Evolutionary conservation across 495 filamentous ascomycete species (phyloP), one percentile per base, ranked within the genome.

Genomic region (Penicillium subrubescens): DNA sequence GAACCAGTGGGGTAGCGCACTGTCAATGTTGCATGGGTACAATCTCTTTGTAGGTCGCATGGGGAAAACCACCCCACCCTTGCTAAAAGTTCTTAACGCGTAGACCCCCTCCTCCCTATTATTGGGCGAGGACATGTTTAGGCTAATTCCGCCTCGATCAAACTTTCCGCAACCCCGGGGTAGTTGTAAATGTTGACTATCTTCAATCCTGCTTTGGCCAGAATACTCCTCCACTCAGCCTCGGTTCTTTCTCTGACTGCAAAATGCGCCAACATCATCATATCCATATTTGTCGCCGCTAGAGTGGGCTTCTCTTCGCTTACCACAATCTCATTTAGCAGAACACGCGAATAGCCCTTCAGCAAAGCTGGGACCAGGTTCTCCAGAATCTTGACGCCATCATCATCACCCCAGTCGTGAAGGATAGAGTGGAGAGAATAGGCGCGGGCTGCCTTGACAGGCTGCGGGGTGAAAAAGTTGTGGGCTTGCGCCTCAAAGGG

Each of bases 401-500:
- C 33, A 35, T 75, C 70, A 43, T 87, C 83, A 15, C 74, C 66
- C 76, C 80, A 81, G 67, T 86, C 82, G 60, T 87, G 85, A 6
- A 88, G 67, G 50, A 86, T 76, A 35, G 78, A 75, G 53, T 35
- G 33, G 6, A 35, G 33, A 15, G 54, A 78, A 60, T 79, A 81
- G 1, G 76, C 75, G 12, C 70, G 67, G 4, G 74, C 74, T 61
- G 72, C 72, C 48, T 73, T 72, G 25, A 85, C 71, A 2, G 83
- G 83, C 69, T 88, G 84, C 3, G 74, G 69, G 0, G 78, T 82
- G 61, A 86, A 85, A 64, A 88, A 83, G 62, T 87, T 75, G 64
- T 87, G 75, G 5, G 64, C 71, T 8, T 61, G 57, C 0, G 59
- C 59, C 15, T 71, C 67, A 29, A 71, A 66, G 7, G 37, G 11